phyloP scores from a whole-genome alignment of 2,329 filamentous ascomycete species.

The Rosellinia necatrix region DNA sequence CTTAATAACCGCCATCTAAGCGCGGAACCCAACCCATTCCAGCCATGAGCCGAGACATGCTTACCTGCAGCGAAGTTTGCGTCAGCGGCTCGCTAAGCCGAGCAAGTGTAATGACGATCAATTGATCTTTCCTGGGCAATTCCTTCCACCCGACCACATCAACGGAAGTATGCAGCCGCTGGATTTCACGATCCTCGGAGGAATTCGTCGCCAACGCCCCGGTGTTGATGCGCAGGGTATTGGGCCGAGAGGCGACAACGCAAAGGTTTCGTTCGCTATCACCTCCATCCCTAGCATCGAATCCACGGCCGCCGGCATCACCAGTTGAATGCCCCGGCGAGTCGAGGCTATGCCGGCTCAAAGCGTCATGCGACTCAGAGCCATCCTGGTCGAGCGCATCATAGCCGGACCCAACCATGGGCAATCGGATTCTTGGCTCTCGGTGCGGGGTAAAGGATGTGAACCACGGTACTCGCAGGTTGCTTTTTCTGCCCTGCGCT shows the following conservation, averaged over 20 bases:
- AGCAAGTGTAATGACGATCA: slow-evolving; percentile 76
- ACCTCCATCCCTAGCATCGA: slow-evolving; percentile 20
- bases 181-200: background rate
- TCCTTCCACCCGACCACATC: slow-evolving; percentile 37
- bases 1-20: no score
- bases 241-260: slow-evolving; percentile 18
- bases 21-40: no score
- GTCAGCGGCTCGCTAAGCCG: slow-evolving; percentile 82
- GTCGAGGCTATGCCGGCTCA: slow-evolving; percentile 26
- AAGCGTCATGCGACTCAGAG: slow-evolving; percentile 25
- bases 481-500: no score
- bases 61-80: slow-evolving; percentile 69
- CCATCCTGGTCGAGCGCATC: slow-evolving; percentile 26
- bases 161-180: slow-evolving; percentile 21
- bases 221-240: slow-evolving; percentile 24
- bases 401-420: slow-evolving; percentile 26
- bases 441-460: slow-evolving; percentile 10
- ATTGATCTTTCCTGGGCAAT: slow-evolving; percentile 76
- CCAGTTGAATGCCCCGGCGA: slow-evolving; percentile 20
- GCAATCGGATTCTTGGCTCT: slow-evolving; percentile 2
- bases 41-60: background rate
- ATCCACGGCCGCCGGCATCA: slow-evolving; percentile 14
- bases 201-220: background rate
- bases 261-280: slow-evolving; percentile 17
- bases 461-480: background rate